Base-by-base conservation (phyloP, 208 protist genomes). In the Ichthyophonus hoferi region DNA sequence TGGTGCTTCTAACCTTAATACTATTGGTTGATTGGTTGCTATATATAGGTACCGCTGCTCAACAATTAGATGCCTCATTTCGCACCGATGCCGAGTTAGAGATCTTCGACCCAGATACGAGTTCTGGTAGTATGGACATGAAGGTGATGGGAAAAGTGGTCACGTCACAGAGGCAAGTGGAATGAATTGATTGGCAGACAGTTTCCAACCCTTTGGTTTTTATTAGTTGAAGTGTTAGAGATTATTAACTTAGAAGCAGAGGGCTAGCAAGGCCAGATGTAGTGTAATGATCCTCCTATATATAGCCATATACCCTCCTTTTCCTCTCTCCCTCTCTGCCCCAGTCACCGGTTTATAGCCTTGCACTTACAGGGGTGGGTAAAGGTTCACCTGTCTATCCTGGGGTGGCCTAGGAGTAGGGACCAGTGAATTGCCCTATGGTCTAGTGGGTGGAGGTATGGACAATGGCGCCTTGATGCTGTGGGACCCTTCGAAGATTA, bases 11-110 rank as follows among this genome's bases (percentile, higher is more conserved):
- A n/a, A n/a, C n/a, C n/a, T n/a, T n/a, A n/a, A n/a, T n/a, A n/a
- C n/a, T n/a, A n/a, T n/a, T n/a, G n/a, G n/a, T n/a, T n/a, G n/a
- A n/a, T n/a, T n/a, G n/a, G n/a, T n/a, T n/a, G n/a, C n/a, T n/a
- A n/a, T 67, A n/a, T 67, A n/a, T 81, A 81, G 88, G 79, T 39
- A 91, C 89, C 14, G 67, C 84, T 1, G 89, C 85, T 37, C 81
- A 91, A 38, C 89, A 91, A 41, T 40, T 91, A 7, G 89, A 91
- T 84, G 89, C 89, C 1, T 86, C 83, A 35, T 91, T 91, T 37
- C 88, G 77, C 85, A 91, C 89, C 24, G 78, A 2, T 58, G 81
- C 84, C 39, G 50, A 40, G n/a, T 77, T 91, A 3, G 89, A 91
- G 39, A 42, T 91, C 39, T 91, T 58, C 34, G 38, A 50, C 37